Conservation (phyloP, 2,329 filamentous ascomycete genomes). For the Xylaria sp. region DNA sequence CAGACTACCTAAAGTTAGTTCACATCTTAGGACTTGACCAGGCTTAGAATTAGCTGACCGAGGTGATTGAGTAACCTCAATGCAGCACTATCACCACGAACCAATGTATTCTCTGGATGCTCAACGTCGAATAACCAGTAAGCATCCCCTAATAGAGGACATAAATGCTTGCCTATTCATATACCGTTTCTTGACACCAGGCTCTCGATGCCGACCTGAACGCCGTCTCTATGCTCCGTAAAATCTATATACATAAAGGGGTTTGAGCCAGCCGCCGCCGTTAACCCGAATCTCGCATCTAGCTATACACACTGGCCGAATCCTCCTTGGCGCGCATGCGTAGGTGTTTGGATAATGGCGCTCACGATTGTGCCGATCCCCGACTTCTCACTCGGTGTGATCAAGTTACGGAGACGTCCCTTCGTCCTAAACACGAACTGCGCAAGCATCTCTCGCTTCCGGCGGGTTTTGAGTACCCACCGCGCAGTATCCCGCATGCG, state of each 20-base stretch:
- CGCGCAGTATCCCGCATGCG: constrained; percentile 19
- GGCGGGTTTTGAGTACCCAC: neutral
- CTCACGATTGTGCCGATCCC: neutral
- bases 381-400: neutral
- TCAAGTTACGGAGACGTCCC: neutral
- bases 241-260: constrained; percentile 27
- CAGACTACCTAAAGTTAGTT: too few relatives aligned
- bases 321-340: neutral
- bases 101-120: neutral
- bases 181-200: constrained; percentile 6
- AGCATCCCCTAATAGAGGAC: neutral
- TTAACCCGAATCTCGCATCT: constrained; percentile 7
- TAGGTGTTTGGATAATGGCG: neutral
- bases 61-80: too few relatives aligned
- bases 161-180: constrained; percentile 13
- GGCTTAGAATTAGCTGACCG: too few relatives aligned
- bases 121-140: neutral
- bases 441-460: constrained; percentile 10
- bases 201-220: constrained; percentile 24
- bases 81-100: neutral
- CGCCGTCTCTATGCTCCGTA: constrained; percentile 32
- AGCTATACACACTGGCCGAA: neutral
- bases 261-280: constrained; percentile 7
- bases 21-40: too few relatives aligned
- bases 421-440: neutral